These are phyloP conservation scores for Ambrosiella cleistominuta DNA, from an alignment of 2,329 filamentous ascomycete genomes.

Conservation along the genomic window DNA sequence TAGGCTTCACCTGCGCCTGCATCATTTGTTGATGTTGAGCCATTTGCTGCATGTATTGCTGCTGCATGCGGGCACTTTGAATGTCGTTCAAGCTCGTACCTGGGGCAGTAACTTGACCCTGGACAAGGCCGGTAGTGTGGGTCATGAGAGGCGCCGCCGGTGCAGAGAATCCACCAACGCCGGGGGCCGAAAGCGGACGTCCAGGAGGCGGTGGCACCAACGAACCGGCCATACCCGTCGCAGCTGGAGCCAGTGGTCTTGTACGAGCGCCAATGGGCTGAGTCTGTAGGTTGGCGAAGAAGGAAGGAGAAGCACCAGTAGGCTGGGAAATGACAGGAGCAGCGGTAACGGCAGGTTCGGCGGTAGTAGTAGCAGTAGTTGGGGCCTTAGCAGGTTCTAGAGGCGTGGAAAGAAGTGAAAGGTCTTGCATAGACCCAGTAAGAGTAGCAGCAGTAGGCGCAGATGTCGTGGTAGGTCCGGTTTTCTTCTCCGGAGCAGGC, in stretches of 20 bases:
- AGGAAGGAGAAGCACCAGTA: conserved; percentile 38
- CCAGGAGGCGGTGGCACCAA: conserved; percentile 54
- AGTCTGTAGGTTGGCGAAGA: conserved; percentile 30
- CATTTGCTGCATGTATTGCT: conserved; percentile 35
- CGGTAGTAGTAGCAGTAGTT: conserved; percentile 17
- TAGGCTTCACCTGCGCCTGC: conserved; percentile 22
- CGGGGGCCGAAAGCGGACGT: conserved; percentile 67
- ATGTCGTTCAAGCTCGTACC: conserved; percentile 66
- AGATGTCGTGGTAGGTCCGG: conserved; percentile 19
- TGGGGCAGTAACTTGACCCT: conserved; percentile 46
- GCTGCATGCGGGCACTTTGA: conserved; percentile 46
- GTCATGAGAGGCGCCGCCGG: conserved; percentile 55
- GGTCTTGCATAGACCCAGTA: conserved; percentile 49
- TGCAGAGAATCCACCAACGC: conserved; percentile 49
- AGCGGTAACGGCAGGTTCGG: conserved; percentile 13
- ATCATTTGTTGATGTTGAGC: conserved; percentile 23
- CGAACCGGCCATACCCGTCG: conserved; percentile 12
- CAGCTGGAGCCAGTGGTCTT: conserved; percentile 17
- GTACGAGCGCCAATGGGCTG: conserved; percentile 25
- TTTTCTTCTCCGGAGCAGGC: conserved; percentile 8
- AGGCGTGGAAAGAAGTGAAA: conserved; percentile 35
- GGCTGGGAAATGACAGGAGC: conserved; percentile 26
- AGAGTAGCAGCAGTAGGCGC: conserved; percentile 15
- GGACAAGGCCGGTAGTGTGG: conserved; percentile 59
- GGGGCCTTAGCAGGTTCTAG: conserved; percentile 31